These are phyloP conservation scores for Boletus vinaceobasis DNA, from an alignment of 768 basidiomycete species.

Conservation along the genomic window DNA sequence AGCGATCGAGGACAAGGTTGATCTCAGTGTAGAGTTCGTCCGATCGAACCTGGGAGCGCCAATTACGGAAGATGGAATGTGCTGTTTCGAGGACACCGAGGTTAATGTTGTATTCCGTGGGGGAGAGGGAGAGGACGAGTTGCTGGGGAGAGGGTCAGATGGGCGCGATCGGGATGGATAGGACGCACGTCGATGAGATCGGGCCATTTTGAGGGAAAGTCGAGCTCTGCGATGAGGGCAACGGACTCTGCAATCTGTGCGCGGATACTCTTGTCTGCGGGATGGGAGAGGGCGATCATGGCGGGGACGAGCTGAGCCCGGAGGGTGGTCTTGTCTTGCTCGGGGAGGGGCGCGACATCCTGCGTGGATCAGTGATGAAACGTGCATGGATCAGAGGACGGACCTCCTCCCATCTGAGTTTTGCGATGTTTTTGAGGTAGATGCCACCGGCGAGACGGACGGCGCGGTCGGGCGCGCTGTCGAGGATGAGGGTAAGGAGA, in stretches of 20 bases:
- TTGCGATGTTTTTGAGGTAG: conserved; percentile 90
- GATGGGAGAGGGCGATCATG: conserved; percentile 81
- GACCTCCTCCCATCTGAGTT: conserved; percentile 87
- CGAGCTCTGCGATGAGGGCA: conserved; percentile 83
- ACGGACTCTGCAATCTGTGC: conserved; percentile 92
- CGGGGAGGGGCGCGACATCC: conserved; percentile 70
- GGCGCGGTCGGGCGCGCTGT: conserved; percentile 58
- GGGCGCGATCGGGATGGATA: not conserved
- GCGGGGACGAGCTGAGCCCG: conserved; percentile 81
- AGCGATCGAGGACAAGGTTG: conserved; percentile 82
- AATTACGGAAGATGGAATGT: conserved; percentile 92
- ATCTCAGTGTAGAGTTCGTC: conserved; percentile 87
- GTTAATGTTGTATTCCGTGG: conserved; percentile 79
- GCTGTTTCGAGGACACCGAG: conserved; percentile 90
- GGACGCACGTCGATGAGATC: conserved; percentile 83
- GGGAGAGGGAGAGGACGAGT: conserved; percentile 81
- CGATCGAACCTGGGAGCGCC: conserved; percentile 88
- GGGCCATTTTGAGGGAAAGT: conserved; percentile 89
- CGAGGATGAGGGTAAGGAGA: conserved; percentile 75
- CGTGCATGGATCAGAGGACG: conserved; percentile 15
- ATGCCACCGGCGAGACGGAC: conserved; percentile 83
- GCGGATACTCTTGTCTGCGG: conserved; percentile 68
- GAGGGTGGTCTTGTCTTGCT: conserved; percentile 69
- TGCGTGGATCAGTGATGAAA: conserved; percentile 25
- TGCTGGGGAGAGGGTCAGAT: conserved; percentile 51